Evolutionary conservation across 2,329 filamentous ascomycete genomes (phyloP).

Genomic region (Colletotrichum zoysiae): DNA sequence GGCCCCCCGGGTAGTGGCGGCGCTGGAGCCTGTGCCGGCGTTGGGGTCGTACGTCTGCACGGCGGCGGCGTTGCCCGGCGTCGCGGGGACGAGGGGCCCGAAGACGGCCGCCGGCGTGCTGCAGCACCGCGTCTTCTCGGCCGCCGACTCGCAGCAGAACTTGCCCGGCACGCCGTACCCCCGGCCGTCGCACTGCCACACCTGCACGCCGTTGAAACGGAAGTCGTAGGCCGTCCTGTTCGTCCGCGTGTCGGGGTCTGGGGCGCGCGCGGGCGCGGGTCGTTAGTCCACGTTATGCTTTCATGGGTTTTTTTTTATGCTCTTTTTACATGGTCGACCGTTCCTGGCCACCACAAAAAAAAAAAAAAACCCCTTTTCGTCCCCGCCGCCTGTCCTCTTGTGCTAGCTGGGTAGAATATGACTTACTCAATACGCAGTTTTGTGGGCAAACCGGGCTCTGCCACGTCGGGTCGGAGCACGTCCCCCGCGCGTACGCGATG

Average conservation of each 20-base stretch:
- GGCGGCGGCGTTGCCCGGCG: slow-evolving; percentile 32
- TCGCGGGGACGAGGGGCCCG: slow-evolving; percentile 33
- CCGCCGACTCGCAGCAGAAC: slow-evolving; percentile 39
- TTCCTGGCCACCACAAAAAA: too few relatives aligned
- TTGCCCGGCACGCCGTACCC: slow-evolving; percentile 33
- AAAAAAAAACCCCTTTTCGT: too few relatives aligned
- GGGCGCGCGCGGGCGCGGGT: too few relatives aligned
- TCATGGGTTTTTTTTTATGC: too few relatives aligned
- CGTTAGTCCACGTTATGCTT: not conserved
- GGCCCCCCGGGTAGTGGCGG: not conserved
- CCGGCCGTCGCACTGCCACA: slow-evolving; percentile 35
- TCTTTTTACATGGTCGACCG: too few relatives aligned
- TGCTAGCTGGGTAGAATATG: too few relatives aligned
- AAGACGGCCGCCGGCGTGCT: slow-evolving; percentile 31
- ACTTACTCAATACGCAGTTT: slow-evolving; percentile 33
- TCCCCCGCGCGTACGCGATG: slow-evolving; percentile 36
- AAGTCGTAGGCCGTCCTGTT: slow-evolving; percentile 33
- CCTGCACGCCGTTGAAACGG: slow-evolving; percentile 38
- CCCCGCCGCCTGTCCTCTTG: too few relatives aligned
- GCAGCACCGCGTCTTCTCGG: slow-evolving; percentile 39
- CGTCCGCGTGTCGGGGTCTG: slow-evolving; percentile 34
- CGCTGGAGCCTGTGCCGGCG: not conserved
- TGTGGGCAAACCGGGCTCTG: slow-evolving; percentile 38
- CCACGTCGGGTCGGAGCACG: slow-evolving; percentile 38
- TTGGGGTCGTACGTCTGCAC: slow-evolving; percentile 28